A percentile compares a stretch with the other conserved stretches of the same genome.
These are phyloP conservation scores for Hemileccinum impolitum DNA, from an alignment of 768 basidiomycete species.

Conservation along the genomic window DNA sequence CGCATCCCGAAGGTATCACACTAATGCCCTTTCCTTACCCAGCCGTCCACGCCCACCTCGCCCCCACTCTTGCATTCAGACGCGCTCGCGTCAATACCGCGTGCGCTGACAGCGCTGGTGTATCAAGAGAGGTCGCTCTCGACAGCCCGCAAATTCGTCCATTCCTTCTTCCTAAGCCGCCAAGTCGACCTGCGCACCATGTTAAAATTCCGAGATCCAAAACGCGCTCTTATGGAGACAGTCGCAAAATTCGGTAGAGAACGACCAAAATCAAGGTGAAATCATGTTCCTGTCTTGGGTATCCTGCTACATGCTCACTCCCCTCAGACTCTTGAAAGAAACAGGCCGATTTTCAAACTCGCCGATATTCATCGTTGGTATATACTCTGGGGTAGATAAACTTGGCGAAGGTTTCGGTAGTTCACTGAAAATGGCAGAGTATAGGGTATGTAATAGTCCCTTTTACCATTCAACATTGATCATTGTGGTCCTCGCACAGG, in stretches of 20 bases:
- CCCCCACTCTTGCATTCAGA: constrained; percentile 71
- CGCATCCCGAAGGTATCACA: background rate
- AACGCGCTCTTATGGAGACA: constrained; percentile 70
- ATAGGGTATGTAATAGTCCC: constrained; percentile 53
- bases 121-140: constrained; percentile 84
- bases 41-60: constrained; percentile 48
- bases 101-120: constrained; percentile 83
- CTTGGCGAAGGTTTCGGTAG: constrained; percentile 94
- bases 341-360: constrained; percentile 89
- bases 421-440: constrained; percentile 93
- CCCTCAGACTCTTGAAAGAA: constrained; percentile 76
- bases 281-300: background rate
- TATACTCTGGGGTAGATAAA: constrained; percentile 79
- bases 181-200: constrained; percentile 76
- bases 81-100: constrained; percentile 83
- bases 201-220: constrained; percentile 82
- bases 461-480: background rate
- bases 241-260: constrained; percentile 66
- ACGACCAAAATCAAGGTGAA: constrained; percentile 64
- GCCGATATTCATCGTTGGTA: constrained; percentile 94
- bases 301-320: background rate
- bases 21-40: constrained; percentile 1
- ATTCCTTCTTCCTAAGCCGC: constrained; percentile 84
- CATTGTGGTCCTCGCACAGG: constrained; percentile 39
- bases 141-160: constrained; percentile 84